These are phyloP conservation scores for Nepenthes mirabilis DNA, from an alignment of 148 eudicot species.

Conservation along the genomic window DNA sequence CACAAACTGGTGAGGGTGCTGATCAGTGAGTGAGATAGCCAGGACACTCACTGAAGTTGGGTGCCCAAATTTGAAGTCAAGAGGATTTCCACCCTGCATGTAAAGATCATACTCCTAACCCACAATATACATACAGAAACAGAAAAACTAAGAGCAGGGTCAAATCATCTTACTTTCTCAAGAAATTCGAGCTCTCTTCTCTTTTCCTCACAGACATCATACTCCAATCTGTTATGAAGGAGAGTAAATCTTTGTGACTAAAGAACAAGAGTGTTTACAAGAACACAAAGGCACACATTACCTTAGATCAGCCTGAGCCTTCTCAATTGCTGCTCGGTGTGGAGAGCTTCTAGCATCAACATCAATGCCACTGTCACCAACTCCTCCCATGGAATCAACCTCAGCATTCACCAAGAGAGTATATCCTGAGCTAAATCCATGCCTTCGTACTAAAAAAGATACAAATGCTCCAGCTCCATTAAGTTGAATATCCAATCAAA, in stretches of 20 bases:
- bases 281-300: constrained; percentile 16
- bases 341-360: constrained; percentile 62
- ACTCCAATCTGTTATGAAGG: constrained; percentile 59
- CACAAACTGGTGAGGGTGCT: constrained; percentile 49
- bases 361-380: constrained; percentile 78
- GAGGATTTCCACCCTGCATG: constrained; percentile 87
- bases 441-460: constrained; percentile 48
- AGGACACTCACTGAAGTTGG: constrained; percentile 63
- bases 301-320: constrained; percentile 88
- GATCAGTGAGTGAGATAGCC: constrained; percentile 70
- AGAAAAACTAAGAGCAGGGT: background rate
- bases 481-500: constrained; percentile 8
- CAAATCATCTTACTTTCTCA: constrained; percentile 56
- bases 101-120: constrained; percentile 10
- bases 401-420: constrained; percentile 74
- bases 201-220: constrained; percentile 66
- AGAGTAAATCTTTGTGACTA: constrained; percentile 19
- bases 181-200: constrained; percentile 92
- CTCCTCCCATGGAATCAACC: constrained; percentile 97
- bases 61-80: constrained; percentile 66
- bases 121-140: background rate
- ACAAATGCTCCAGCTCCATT: constrained; percentile 38
- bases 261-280: constrained; percentile 6
- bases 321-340: constrained; percentile 61
- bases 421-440: constrained; percentile 63